These are phyloP conservation scores for Spinellus fusiger DNA, from an alignment of 192 early-diverging fungal genomes.

Conservation along the genomic window DNA sequence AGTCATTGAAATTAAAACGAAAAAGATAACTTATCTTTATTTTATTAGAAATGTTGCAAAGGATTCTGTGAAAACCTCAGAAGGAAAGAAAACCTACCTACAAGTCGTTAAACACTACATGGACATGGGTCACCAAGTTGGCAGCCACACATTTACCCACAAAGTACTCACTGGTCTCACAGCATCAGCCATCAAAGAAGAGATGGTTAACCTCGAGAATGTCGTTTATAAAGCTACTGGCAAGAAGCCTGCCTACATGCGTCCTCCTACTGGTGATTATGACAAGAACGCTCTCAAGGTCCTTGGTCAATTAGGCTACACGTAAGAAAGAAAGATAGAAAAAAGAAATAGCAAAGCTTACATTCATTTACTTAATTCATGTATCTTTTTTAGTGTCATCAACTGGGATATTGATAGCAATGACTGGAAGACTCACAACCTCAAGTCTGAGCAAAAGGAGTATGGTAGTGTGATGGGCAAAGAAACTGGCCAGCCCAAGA, in stretches of 20 bases:
- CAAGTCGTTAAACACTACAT: conserved; percentile 16
- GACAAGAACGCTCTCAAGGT: conserved; percentile 17
- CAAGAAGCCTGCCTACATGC: conserved; percentile 30
- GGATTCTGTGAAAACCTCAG: conserved; percentile 4
- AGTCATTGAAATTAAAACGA: background rate
- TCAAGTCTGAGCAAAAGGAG: conserved; percentile 6
- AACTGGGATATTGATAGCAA: conserved; percentile 41
- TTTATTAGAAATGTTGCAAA: conserved; percentile 10
- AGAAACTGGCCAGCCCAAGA: background rate
- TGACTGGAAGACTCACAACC: conserved; percentile 26
- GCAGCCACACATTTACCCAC: conserved; percentile 26
- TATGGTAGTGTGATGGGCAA: conserved; percentile 13
- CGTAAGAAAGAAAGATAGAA: background rate
- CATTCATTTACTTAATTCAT: background rate
- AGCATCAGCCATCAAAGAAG: background rate
- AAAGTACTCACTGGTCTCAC: conserved; percentile 11
- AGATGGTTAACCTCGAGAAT: conserved; percentile 13
- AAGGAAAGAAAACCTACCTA: conserved; percentile 12
- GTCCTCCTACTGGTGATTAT: conserved; percentile 46
- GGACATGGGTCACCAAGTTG: conserved; percentile 21
- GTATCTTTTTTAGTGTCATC: conserved; percentile 15
- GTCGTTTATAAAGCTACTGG: conserved; percentile 10
- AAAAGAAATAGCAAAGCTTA: background rate
- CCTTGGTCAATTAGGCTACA: conserved; percentile 36
- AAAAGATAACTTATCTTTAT: background rate